Conservation (phyloP, 2,329 filamentous ascomycete genomes). For the Dactylellina drechsleri region DNA sequence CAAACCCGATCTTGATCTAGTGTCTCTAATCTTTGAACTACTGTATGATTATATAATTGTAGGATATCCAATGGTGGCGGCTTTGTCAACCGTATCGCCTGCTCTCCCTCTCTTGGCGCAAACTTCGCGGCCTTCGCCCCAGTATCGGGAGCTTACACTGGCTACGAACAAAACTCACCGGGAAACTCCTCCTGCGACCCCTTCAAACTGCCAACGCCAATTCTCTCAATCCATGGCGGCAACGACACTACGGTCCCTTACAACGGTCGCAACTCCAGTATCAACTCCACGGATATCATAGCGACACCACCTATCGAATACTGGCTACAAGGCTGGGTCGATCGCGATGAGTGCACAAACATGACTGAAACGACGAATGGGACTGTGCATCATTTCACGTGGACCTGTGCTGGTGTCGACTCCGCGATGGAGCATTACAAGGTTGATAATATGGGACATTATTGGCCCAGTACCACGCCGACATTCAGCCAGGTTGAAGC, state of each 20-base stretch:
- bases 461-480: constrained; percentile 64
- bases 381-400: constrained; percentile 64
- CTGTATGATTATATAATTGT: background rate
- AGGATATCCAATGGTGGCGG: constrained; percentile 65
- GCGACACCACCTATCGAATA: constrained; percentile 27
- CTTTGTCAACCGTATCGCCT: constrained; percentile 65
- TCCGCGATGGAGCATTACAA: constrained; percentile 64
- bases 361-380: constrained; percentile 61
- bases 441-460: constrained; percentile 64
- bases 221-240: constrained; percentile 67
- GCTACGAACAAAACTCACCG: constrained; percentile 55
- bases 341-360: constrained; percentile 62
- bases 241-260: constrained; percentile 65
- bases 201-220: constrained; percentile 62
- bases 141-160: constrained; percentile 64
- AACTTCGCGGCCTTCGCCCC: constrained; percentile 65
- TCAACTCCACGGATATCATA: constrained; percentile 58
- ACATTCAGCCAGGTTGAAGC: constrained; percentile 64
- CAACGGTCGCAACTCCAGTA: constrained; percentile 60
- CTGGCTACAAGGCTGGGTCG: constrained; percentile 62
- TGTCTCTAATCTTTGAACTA: background rate
- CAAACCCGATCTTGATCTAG: background rate
- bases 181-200: constrained; percentile 60
- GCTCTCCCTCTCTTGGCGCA: constrained; percentile 62
- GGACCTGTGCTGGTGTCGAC: constrained; percentile 62